Evolutionary conservation across 2,329 filamentous ascomycete species (phyloP), one percentile per base, ranked within the genome.

Genomic region (Penicillium hesseltinei): DNA sequence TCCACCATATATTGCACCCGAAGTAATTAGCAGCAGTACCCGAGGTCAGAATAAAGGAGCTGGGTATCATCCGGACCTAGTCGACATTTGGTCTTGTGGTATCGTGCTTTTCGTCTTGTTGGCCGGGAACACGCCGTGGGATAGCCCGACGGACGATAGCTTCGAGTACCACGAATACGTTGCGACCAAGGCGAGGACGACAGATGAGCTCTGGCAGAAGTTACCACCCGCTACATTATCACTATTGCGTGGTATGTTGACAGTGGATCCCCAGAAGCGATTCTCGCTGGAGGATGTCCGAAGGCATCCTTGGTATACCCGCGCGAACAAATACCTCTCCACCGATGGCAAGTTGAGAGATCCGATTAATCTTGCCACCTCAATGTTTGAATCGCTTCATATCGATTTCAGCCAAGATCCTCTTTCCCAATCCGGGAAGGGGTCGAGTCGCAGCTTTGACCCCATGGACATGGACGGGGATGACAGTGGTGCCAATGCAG

Each of bases 61-160:
- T 15, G 79, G 79, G 8, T 82, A 82, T 59, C 73, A 75, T 31
- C 87, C 92, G 8, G 91, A 97, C 60, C 77, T 91, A 42, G 90
- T 91, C 38, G 94, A 99, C 71, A 88, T 99, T 56, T 99, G 95
- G 95, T 97, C 92, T 17, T 97, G 92, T 67, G 94, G 94, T 35
- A 92, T 99, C 52, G 95, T 99, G n/a, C 81, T 99, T 4, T 99
- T 99, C 70, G 94, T 97, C 36, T 80, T 99, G 4, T 80, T 99
- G 4, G 92, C 96, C 1, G 94, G 94, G 10, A 99, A 99, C 71
- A 99, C 94, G 2, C 94, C 94, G 0, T 99, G 94, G 94, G 94
- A 97, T 69, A 90, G 94, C 71, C 94, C 94, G 0, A 93, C 92
- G 3, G 78, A 84, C 36, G 82, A 86, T 56, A 97, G 91, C 72